phyloP scores from a whole-genome alignment of 108 stramenopile genomes.

The Craspedostauros australis region DNA sequence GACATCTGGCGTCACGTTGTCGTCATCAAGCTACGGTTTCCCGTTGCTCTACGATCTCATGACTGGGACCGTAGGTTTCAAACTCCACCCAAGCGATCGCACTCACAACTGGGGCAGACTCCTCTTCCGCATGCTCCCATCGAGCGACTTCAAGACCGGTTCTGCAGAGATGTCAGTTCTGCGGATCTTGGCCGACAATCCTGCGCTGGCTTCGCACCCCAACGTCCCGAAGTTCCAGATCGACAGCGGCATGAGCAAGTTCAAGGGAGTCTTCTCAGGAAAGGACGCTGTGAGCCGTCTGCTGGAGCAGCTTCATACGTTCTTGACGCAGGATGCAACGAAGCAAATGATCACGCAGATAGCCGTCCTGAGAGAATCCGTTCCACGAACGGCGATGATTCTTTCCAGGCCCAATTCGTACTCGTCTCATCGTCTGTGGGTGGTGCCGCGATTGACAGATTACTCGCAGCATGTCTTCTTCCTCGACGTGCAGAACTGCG shows the following conservation, averaged over 20 bases:
- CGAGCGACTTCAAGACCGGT: slow-evolving; percentile 77
- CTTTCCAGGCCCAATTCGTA: slow-evolving; percentile 66
- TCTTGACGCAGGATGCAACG: slow-evolving; percentile 61
- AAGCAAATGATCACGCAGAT: slow-evolving; percentile 47
- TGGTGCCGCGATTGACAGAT: slow-evolving; percentile 76
- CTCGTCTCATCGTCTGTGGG: slow-evolving; percentile 79
- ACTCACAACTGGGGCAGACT: slow-evolving; percentile 91
- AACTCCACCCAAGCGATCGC: slow-evolving; percentile 90
- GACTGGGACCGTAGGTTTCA: slow-evolving; percentile 87
- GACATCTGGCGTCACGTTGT: slow-evolving; percentile 79
- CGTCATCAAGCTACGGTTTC: slow-evolving; percentile 90
- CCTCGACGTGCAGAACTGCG: slow-evolving; percentile 84
- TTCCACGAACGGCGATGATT: slow-evolving; percentile 56
- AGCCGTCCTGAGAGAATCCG: slow-evolving; percentile 30
- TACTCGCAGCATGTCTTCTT: slow-evolving; percentile 68
- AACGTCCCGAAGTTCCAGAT: slow-evolving; percentile 95
- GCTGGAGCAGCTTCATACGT: slow-evolving; percentile 64
- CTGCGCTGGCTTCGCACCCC: slow-evolving; percentile 73
- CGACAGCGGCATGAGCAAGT: slow-evolving; percentile 87
- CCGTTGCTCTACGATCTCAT: slow-evolving; percentile 94
- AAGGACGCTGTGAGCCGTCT: slow-evolving; percentile 88
- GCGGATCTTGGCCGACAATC: slow-evolving; percentile 88
- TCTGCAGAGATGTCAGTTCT: slow-evolving; percentile 91
- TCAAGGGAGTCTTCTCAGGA: slow-evolving; percentile 93
- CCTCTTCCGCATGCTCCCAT: slow-evolving; percentile 84